Base-by-base conservation (phyloP, 1,284 basidiomycete genomes). In the Fistulinella staudtii region DNA sequence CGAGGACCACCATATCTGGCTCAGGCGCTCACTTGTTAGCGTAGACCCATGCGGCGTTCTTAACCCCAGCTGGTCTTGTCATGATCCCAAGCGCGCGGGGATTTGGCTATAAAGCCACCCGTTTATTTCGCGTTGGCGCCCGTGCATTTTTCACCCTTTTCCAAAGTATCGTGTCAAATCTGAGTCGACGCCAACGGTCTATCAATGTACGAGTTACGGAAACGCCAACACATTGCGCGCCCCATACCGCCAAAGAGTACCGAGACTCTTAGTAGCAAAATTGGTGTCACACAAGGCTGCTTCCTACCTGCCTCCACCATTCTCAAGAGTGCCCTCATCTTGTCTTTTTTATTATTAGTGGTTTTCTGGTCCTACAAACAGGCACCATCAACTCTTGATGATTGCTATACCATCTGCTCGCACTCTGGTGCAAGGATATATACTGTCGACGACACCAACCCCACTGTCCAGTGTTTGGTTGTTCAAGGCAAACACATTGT, bases 371-470 rank as follows among this genome's bases (percentile, higher is more conserved):
- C 43, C 23, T 43, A 43, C 28, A 11, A n/a, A 20, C 36, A 21
- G n/a, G 13, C 14, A 21, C 23, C 45, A 21, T 22, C 34, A 14
- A n/a, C n/a, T n/a, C n/a, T n/a, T n/a, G n/a, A n/a, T n/a, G 18
- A 61, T 11, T 53, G 66, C 1, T 85, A 84, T 54, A 80, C 76
- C 3, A 53, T 87, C 11, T 87, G 84, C 58, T 79, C 82, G 20
- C 68, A 56, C 37, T 65, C 73, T 18, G 70, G 70, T 20, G 52
- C 68, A 34, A 66, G 67, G 30, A 72, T 86, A 39, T 83, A 84
- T 51, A 82, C 79, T 10, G 80, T 85, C 14, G 79, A 86, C 56
- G 61, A 63, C 13, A 45, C 60, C 22, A 72, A 74, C 45, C 62
- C 72, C 13, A 68, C 61, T 36, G 73, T 70, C 3, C 75, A 86